Percentiles rank a stretch among this genome's conserved stretches.
Conservation (phyloP, 176 grass and related monocot genomes). For the Neostapfia colusana region DNA sequence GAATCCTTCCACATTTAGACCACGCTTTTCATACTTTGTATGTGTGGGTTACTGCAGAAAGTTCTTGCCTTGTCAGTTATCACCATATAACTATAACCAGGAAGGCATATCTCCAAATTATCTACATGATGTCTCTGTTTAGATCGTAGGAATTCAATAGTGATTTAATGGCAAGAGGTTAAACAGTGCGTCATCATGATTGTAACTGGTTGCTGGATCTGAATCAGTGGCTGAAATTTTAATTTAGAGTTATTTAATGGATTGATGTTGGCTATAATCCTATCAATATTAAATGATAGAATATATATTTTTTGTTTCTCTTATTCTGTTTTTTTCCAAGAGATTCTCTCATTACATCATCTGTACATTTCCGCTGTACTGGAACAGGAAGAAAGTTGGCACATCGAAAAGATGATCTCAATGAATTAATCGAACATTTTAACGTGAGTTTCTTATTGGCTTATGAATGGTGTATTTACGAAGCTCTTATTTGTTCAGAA, state of each 20-base stretch:
- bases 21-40: neutral
- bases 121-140: conserved; percentile 9
- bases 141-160: neutral
- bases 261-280: neutral
- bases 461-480: neutral
- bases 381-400: conserved; percentile 76
- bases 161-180: neutral
- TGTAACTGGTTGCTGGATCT: conserved; percentile 10
- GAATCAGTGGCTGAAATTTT: conserved; percentile 13
- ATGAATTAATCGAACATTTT: conserved; percentile 84
- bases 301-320: neutral
- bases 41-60: neutral
- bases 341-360: conserved; percentile 23
- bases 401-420: conserved; percentile 73
- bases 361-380: conserved; percentile 30
- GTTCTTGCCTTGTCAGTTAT: neutral
- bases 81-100: neutral
- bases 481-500: neutral
- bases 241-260: neutral
- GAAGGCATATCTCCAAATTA: neutral
- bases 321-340: conserved; percentile 14
- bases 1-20: neutral
- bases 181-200: neutral
- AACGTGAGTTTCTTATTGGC: conserved; percentile 66
- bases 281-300: neutral